phyloP scores from a whole-genome alignment of 1,284 basidiomycete genomes.

The Pholiota adiposa region DNA sequence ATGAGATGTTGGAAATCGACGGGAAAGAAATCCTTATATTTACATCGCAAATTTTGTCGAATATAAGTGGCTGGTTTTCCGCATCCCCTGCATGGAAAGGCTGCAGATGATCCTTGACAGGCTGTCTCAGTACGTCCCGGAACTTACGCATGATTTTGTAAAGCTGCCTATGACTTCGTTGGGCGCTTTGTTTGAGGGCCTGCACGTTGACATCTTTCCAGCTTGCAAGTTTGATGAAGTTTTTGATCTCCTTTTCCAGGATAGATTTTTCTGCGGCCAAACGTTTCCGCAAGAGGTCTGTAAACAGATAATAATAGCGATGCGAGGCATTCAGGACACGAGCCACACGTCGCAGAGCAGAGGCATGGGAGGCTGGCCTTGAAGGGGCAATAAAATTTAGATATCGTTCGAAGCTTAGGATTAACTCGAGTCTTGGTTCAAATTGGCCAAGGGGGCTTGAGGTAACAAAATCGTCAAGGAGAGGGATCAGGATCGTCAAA shows the following conservation, averaged over 20 bases:
- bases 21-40: neutral
- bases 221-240: conserved; percentile 93
- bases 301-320: conserved; percentile 72
- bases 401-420: conserved; percentile 71
- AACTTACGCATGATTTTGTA: conserved; percentile 94
- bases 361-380: conserved; percentile 30
- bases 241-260: conserved; percentile 84
- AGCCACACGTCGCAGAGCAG: conserved; percentile 51
- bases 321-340: conserved; percentile 73
- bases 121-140: conserved; percentile 85
- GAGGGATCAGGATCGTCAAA: conserved; percentile 71
- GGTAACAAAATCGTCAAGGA: conserved; percentile 84
- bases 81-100: conserved; percentile 40
- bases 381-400: conserved; percentile 37
- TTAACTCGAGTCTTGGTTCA: conserved; percentile 67
- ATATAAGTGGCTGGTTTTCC: conserved; percentile 33
- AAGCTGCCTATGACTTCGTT: conserved; percentile 89
- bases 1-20: neutral
- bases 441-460: conserved; percentile 88
- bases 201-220: conserved; percentile 99
- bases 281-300: conserved; percentile 49
- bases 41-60: neutral
- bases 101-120: conserved; percentile 52
- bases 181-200: conserved; percentile 91
- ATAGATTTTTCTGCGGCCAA: conserved; percentile 63